These are phyloP conservation scores for Boechera stricta DNA, from an alignment of 345 rosid genomes.

Conservation along the genomic window DNA sequence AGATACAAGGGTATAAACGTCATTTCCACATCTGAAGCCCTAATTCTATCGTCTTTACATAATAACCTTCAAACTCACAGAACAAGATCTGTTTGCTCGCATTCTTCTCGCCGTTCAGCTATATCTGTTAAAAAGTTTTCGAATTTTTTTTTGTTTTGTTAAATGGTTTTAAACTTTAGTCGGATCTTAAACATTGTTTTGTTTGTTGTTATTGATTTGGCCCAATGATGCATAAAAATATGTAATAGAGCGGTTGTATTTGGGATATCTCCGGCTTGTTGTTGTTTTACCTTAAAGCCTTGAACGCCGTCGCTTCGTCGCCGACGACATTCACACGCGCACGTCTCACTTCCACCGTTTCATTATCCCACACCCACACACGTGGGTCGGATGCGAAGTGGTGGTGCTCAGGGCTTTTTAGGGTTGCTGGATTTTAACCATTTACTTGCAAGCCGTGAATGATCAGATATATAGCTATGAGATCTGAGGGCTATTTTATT, in stretches of 20 bases:
- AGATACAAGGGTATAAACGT: not conserved
- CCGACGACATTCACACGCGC: constrained; percentile 35
- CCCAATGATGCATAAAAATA: constrained; percentile 41
- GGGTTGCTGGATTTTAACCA: constrained; percentile 44
- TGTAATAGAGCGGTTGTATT: constrained; percentile 44
- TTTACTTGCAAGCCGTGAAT: constrained; percentile 41
- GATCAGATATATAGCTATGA: constrained; percentile 60
- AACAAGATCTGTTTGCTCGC: no score
- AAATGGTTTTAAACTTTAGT: not conserved
- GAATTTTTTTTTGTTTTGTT: not conserved
- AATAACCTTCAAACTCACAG: not conserved
- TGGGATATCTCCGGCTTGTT: constrained; percentile 38
- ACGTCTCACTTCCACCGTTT: not conserved
- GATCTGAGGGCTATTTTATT: constrained; percentile 52
- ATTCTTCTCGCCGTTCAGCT: not conserved
- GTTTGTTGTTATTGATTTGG: not conserved
- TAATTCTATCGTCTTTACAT: constrained; percentile 13
- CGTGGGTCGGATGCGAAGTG: constrained; percentile 9
- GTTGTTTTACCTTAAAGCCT: constrained; percentile 4
- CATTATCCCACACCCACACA: not conserved
- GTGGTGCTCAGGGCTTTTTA: constrained; percentile 32
- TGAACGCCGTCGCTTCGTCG: constrained; percentile 13
- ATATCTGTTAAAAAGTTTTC: not conserved
- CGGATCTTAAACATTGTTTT: not conserved
- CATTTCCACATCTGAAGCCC: constrained; percentile 10